Base-by-base conservation (phyloP, 495 filamentous ascomycete genomes). In the Articulospora tetracladia region DNA sequence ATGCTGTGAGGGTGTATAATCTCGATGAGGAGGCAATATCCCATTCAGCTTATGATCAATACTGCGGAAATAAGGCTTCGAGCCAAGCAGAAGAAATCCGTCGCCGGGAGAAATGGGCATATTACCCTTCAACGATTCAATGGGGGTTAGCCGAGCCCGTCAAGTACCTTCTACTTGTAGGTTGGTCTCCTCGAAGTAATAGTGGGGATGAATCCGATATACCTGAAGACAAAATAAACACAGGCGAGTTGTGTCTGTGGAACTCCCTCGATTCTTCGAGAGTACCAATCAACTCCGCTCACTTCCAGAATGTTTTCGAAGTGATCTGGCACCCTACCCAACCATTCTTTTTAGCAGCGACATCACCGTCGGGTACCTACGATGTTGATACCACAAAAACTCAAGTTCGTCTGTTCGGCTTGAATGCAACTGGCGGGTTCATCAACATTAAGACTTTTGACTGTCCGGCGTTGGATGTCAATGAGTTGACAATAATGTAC, bases 391-490 rank as follows among this genome's bases (percentile, higher is more conserved):
- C 23, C 26, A 60, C 59, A 1, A 70, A 73, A 34, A 83, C 79
- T 0, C 80, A 83, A 66, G 76, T 83, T 28, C 73, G 77, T 4
- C 58, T 84, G 19, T 84, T 65, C 51, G 59, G 32, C 8, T 60
- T 62, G 10, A 63, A 60, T 39, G 36, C 47, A 17, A 20, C 8
- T 44, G 52, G 59, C 4, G 47, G 32, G 7, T 69, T 63, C 34
- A 39, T 51, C 0, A 57, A 55, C 22, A 62, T 51, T 24, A 72
- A 76, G 50, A 72, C 73, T 1, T 66, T 86, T 0, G 87, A 95
- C 59, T 97, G 91, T 66, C 75, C 82, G 19, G 93, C 94, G 0
- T 63, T 81, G 0, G 94, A 98, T 69, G 91, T 98, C 66, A 97
- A 97, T 64, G 90, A 92, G 64, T 77, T 97, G 4, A 84, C 86